A percentile compares a stretch with the other conserved stretches of the same genome.
These are phyloP conservation scores for Microbotryomycetes sp. DNA, from an alignment of 1,284 basidiomycete genomes.

Conservation along the genomic window DNA sequence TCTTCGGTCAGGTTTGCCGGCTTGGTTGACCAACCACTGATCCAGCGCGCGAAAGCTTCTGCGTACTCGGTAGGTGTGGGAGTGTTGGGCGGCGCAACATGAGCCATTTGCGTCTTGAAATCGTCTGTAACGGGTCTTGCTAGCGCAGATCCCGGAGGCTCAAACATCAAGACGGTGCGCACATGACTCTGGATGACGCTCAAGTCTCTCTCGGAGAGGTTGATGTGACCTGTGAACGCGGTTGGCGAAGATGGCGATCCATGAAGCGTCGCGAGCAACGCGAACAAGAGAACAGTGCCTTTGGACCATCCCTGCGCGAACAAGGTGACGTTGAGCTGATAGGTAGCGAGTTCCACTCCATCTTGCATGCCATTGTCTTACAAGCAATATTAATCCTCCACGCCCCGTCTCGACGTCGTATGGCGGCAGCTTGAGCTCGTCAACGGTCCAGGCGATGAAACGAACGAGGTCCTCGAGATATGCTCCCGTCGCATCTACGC, in stretches of 20 bases:
- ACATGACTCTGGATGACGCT: neutral
- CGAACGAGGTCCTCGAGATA: conserved; percentile 17
- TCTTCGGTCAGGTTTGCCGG: neutral
- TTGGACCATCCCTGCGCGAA: conserved; percentile 22
- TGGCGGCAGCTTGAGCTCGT: conserved; percentile 2
- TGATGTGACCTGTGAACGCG: conserved; percentile 3
- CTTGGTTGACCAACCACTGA: neutral
- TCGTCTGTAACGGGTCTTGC: conserved; percentile 5
- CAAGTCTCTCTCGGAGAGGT: neutral
- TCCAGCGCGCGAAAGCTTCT: conserved; percentile 11
- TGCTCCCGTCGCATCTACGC: conserved; percentile 8
- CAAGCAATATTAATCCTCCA: conserved; percentile 17
- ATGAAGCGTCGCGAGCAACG: conserved; percentile 17
- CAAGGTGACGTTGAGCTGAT: neutral
- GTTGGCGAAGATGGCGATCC: neutral
- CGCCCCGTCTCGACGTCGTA: neutral
- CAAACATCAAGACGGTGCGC: conserved; percentile 13
- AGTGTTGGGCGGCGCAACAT: conserved; percentile 8
- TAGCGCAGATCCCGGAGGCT: conserved; percentile 20
- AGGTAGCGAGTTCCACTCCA: neutral
- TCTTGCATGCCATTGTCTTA: neutral
- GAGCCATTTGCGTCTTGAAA: conserved; percentile 11
- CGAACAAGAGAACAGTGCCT: conserved; percentile 16
- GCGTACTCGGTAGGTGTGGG: conserved; percentile 7
- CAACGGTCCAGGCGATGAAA: conserved; percentile 12